Percentiles rank a stretch among this genome's conserved stretches.
Conservation (phyloP, 805 yeast species). For the Komagataella mondaviorum region DNA sequence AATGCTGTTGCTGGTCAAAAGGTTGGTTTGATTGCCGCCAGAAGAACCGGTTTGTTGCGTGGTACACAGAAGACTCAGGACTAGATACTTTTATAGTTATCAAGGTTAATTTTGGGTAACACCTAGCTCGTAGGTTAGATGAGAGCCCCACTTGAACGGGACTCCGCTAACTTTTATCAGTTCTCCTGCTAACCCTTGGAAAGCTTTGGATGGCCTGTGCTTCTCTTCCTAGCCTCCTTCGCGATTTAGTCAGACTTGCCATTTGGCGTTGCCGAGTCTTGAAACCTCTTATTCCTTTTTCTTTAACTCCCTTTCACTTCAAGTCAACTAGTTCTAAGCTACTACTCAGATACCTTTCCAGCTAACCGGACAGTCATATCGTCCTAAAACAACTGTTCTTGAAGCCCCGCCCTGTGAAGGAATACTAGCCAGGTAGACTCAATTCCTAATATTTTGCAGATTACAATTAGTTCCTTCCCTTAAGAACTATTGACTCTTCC, state of each 20-base stretch:
- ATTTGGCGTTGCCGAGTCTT: too few species aligned
- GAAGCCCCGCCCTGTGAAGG: neutral
- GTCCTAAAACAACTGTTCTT: neutral
- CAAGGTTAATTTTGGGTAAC: neutral
- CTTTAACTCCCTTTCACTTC: neutral
- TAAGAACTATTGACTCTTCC: neutral
- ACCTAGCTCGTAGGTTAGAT: neutral
- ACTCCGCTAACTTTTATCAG: neutral
- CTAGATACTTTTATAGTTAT: constrained; percentile 3
- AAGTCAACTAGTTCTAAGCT: neutral
- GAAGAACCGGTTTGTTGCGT: constrained; percentile 99
- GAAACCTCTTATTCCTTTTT: neutral
- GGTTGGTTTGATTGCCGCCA: constrained; percentile 99
- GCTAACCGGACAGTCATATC: neutral
- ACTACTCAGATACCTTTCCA: neutral
- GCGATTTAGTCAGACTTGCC: too few species aligned
- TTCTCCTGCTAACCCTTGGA: neutral
- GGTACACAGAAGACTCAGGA: constrained; percentile 75
- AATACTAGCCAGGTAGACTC: neutral
- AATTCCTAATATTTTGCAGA: neutral
- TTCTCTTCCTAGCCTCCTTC: too few species aligned
- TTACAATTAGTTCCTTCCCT: neutral
- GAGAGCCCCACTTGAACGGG: neutral
- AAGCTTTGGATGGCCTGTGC: too few species aligned
- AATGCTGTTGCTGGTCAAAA: constrained; percentile 99